These are phyloP conservation scores for Rhodotorula sp. DNA, from an alignment of 1,284 basidiomycete species.

Conservation along the genomic window DNA sequence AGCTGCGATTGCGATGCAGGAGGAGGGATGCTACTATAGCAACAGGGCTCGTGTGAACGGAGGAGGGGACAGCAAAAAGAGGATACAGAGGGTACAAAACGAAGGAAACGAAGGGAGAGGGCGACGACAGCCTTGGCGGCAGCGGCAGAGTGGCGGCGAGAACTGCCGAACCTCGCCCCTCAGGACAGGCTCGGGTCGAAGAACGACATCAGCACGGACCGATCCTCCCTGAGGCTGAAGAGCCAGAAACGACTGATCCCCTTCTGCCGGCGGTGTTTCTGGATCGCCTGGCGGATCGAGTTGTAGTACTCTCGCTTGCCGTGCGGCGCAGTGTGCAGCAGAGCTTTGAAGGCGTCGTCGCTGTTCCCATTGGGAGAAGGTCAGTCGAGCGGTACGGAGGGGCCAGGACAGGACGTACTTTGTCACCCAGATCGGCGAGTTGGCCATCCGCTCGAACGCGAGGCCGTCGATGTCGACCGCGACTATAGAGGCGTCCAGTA, in stretches of 20 bases:
- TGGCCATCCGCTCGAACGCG: conserved; percentile 39
- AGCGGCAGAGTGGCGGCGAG: no score
- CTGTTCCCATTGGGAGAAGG: conserved; percentile 6
- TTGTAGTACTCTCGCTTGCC: conserved; percentile 39
- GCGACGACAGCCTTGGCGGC: no score
- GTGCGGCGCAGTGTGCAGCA: conserved; percentile 31
- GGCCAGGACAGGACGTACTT: conserved; percentile 4
- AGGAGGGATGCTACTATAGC: no score
- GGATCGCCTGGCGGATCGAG: conserved; percentile 33
- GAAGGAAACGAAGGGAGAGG: no score
- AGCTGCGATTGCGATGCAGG: no score
- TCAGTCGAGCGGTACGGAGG: background rate
- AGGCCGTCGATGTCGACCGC: conserved; percentile 44
- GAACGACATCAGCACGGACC: conserved; percentile 22
- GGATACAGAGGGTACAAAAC: no score
- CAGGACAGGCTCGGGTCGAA: no score
- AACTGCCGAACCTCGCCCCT: no score
- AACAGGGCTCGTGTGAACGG: no score
- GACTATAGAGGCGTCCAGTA: conserved; percentile 15
- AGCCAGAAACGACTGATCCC: conserved; percentile 29
- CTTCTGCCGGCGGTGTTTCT: conserved; percentile 11
- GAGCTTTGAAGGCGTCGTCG: conserved; percentile 39
- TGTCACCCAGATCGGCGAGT: conserved; percentile 38
- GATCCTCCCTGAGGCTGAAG: conserved; percentile 33
- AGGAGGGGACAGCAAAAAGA: no score